Conservation (phyloP, 1,284 basidiomycete genomes). For the Naganishia sp. region DNA sequence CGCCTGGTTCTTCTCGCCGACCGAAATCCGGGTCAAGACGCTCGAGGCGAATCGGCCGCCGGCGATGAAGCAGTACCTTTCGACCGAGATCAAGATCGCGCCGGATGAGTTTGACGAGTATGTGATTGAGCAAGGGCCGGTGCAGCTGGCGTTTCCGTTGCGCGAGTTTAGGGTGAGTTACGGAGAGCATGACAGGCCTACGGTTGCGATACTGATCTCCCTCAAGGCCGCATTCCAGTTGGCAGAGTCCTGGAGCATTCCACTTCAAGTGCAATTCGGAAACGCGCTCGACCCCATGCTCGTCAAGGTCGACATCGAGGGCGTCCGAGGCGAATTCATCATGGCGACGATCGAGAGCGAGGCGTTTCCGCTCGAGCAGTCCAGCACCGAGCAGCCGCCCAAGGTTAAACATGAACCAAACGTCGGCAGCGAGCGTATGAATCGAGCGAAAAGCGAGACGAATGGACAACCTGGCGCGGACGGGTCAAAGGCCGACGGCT, state of each 20-base stretch:
- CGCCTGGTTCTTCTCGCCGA: slow-evolving; percentile 48
- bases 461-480: not conserved
- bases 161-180: slow-evolving; percentile 52
- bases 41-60: slow-evolving; percentile 42
- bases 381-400: not conserved
- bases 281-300: slow-evolving; percentile 49
- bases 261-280: slow-evolving; percentile 48
- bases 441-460: not conserved
- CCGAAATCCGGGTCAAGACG: slow-evolving; percentile 48
- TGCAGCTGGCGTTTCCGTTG: slow-evolving; percentile 51
- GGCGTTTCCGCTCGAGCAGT: slow-evolving; percentile 39
- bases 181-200: not conserved
- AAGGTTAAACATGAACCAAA: slow-evolving; percentile 17
- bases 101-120: slow-evolving; percentile 50
- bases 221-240: slow-evolving; percentile 48
- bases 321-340: slow-evolving; percentile 30
- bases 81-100: slow-evolving; percentile 50
- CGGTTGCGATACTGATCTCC: not conserved
- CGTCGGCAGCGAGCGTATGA: slow-evolving; percentile 1
- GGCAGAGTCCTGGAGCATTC: slow-evolving; percentile 48
- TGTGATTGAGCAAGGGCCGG: slow-evolving; percentile 37
- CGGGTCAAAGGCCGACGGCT: not conserved
- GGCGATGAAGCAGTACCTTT: slow-evolving; percentile 36
- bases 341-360: slow-evolving; percentile 51
- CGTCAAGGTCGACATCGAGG: slow-evolving; percentile 42